phyloP scores from a whole-genome alignment of 2,329 filamentous ascomycete genomes.

The Pseudocercospora vitis region DNA sequence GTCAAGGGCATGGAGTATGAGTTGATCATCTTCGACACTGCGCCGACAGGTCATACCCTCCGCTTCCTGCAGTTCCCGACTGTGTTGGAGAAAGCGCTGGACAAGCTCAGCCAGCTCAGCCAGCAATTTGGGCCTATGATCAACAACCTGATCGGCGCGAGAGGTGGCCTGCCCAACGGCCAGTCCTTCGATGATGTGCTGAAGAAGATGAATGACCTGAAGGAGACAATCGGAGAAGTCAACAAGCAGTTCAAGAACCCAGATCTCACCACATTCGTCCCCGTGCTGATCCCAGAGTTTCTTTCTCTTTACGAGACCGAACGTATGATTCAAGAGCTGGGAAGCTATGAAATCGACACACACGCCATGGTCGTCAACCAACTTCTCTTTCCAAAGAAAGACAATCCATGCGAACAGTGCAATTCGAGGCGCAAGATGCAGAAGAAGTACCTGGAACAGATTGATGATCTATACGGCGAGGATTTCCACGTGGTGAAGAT shows the following conservation, averaged over 20 bases:
- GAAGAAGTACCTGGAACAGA: conserved; percentile 98
- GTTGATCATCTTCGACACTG: conserved; percentile 98
- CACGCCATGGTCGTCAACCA: conserved; percentile 98
- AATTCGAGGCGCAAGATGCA: conserved; percentile 96
- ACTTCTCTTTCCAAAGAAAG: conserved; percentile 84
- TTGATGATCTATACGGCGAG: conserved; percentile 91
- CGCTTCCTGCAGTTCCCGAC: conserved; percentile 98
- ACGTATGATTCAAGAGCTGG: conserved; percentile 98
- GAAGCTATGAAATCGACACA: conserved; percentile 90
- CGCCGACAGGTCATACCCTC: conserved; percentile 94
- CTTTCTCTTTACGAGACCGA: conserved; percentile 96
- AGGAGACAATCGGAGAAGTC: conserved; percentile 90
- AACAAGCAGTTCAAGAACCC: conserved; percentile 98
- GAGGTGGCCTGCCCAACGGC: conserved; percentile 78
- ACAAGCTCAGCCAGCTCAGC: conserved; percentile 91
- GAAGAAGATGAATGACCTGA: conserved; percentile 88
- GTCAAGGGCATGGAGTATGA: conserved; percentile 99
- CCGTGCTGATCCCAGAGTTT: conserved; percentile 98
- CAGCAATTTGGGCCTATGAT: conserved; percentile 94
- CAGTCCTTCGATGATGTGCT: conserved; percentile 89
- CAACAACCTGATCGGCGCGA: conserved; percentile 82
- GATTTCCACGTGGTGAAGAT: conserved; percentile 99
- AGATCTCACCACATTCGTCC: conserved; percentile 93
- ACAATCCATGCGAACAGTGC: conserved; percentile 89
- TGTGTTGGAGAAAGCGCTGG: conserved; percentile 96